Percentiles rank a stretch among this genome's conserved stretches.
These are phyloP conservation scores for Diaporthe australafricana DNA, from an alignment of 2,329 filamentous ascomycete species.

Conservation along the genomic window DNA sequence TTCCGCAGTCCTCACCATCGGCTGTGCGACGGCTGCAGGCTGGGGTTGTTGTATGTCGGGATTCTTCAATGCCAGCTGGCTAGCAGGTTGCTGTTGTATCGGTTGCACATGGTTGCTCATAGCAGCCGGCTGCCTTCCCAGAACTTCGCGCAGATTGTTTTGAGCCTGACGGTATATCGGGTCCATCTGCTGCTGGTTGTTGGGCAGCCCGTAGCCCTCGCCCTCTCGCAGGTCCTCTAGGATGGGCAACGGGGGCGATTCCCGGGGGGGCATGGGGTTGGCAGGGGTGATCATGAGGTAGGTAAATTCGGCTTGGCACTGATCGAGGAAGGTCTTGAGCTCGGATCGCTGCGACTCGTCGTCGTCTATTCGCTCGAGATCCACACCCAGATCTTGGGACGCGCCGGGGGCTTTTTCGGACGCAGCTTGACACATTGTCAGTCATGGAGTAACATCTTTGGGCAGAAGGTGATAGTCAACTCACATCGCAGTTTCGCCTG, in stretches of 20 bases:
- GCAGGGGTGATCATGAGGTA: conserved; percentile 76
- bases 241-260: conserved; percentile 68
- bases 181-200: conserved; percentile 54
- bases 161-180: conserved; percentile 35
- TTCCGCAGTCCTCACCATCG: conserved; percentile 31
- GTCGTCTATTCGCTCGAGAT: conserved; percentile 58
- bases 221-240: conserved; percentile 70
- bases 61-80: conserved; percentile 46
- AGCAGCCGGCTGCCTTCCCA: conserved; percentile 50
- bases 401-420: conserved; percentile 52
- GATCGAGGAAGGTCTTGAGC: conserved; percentile 71
- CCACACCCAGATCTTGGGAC: conserved; percentile 57
- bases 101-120: conserved; percentile 63
- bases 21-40: conserved; percentile 55
- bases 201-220: conserved; percentile 60
- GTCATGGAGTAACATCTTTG: neutral
- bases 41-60: conserved; percentile 44
- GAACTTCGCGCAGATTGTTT: conserved; percentile 31
- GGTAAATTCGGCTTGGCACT: conserved; percentile 74
- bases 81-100: conserved; percentile 51
- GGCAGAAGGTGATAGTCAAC: conserved; percentile 41
- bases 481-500: conserved; percentile 68
- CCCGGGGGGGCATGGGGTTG: conserved; percentile 73
- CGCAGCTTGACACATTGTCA: conserved; percentile 49
- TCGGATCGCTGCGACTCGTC: conserved; percentile 64